phyloP scores from a whole-genome alignment of 1,284 basidiomycete species.

The Rhodotorula sp. region DNA sequence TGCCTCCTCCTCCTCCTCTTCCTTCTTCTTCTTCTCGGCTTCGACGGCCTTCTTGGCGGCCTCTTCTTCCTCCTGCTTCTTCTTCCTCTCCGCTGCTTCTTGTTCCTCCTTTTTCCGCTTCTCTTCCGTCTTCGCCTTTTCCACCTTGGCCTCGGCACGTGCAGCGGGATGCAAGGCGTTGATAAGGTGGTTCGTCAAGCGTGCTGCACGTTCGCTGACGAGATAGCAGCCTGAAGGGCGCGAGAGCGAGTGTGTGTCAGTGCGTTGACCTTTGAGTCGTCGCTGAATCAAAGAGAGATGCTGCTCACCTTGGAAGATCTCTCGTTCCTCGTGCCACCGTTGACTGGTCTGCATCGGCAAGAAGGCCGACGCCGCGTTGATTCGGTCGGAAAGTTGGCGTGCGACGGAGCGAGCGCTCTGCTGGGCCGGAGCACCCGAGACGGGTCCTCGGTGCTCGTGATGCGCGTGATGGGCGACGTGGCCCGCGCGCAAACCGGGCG shows the following conservation, averaged over 20 bases:
- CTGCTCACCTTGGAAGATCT: conserved; percentile 72
- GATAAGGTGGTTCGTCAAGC: conserved; percentile 69
- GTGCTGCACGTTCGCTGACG: conserved; percentile 64
- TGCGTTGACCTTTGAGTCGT: neutral
- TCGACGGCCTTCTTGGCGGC: conserved; percentile 46
- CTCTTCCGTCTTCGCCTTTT: conserved; percentile 49
- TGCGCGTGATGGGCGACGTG: neutral
- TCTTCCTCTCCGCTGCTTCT: conserved; percentile 46
- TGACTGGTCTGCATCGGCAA: conserved; percentile 74
- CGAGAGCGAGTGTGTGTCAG: neutral
- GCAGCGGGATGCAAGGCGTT: conserved; percentile 79
- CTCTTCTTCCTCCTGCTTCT: conserved; percentile 46
- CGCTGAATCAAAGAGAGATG: neutral
- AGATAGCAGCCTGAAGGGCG: conserved; percentile 20
- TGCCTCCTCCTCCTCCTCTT: conserved; percentile 41
- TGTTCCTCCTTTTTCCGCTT: conserved; percentile 35
- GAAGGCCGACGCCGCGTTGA: conserved; percentile 49
- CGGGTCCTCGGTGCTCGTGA: neutral
- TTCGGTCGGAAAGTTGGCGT: conserved; percentile 37
- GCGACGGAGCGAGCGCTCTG: conserved; percentile 18
- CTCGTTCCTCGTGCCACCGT: conserved; percentile 86
- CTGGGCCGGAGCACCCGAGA: neutral
- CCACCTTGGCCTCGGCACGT: conserved; percentile 56
- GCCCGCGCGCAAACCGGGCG: conserved; percentile 17
- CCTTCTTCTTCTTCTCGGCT: conserved; percentile 36